Base-by-base conservation (phyloP, 2,329 filamentous ascomycete genomes). In the Diaporthe longicolla region DNA sequence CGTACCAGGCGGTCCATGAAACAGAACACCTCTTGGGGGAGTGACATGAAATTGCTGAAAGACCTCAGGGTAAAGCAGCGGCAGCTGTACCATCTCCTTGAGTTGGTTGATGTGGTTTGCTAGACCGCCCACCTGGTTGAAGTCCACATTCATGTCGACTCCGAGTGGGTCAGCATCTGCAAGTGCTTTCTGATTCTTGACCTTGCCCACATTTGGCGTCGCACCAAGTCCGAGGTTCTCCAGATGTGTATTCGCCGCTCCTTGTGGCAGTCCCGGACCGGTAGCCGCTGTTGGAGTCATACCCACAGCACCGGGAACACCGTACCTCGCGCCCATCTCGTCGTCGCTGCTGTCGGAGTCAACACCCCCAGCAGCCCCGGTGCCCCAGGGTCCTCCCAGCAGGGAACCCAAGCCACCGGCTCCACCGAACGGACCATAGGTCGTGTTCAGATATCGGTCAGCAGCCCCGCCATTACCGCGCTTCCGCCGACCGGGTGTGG, bases 271-370 rank as follows among this genome's bases (percentile, higher is more conserved):
- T 6, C 86, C 84, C 37, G 86, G 83, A 32, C 83, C 81, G 6
- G 85, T 85, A 3, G 85, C 86, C 45, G 88, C 84, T 0, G 88
- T 90, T 4, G 89, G 89, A 1, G 89, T 90, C 87, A 90, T 88
- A 74, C 89, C 89, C 1, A 94, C 86, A 74, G 92, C 89, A 59
- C 92, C 93, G 59, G 82, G 83, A 57, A 85, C 82, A 75, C 85
- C 82, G 82, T 88, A 90, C 74, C 93, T 90, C 76, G 92, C 91
- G 76, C 89, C 88, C 83, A 91, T 91, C 80, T 99, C 97, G 78
- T 99, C 97, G 79, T 99, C 97, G 81, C 97, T 99, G 82, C 95
- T 98, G 81, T 99, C 97, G 8, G 96, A 98, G 79, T 98, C 97
- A 11, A 92, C 93, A 70, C 93, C 94, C 37, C 93, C 95, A 50